Percentiles rank a stretch among this genome's conserved stretches.
Evolutionary conservation across 2,329 filamentous ascomycete species (phyloP).

Genomic region (Penicillium sp.): DNA sequence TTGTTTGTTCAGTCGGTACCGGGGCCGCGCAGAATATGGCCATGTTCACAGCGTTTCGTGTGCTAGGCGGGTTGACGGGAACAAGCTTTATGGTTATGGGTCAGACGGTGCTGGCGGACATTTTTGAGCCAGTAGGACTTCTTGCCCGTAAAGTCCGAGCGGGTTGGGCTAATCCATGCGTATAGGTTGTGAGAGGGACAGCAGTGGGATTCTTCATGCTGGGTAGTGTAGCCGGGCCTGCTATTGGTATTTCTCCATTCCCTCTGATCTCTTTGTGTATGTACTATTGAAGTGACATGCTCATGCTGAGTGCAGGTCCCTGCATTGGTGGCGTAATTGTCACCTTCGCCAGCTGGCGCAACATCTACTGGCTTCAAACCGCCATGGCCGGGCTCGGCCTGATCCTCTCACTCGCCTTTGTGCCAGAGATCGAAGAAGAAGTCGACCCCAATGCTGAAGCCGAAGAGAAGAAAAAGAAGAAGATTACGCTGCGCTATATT

Average conservation of each 20-base stretch:
- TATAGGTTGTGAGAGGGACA: conserved; percentile 46
- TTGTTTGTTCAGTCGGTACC: conserved; percentile 38
- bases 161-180: background rate
- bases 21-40: conserved; percentile 37
- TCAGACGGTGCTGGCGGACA: conserved; percentile 46
- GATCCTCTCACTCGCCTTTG: conserved; percentile 65
- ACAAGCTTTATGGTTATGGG: conserved; percentile 48
- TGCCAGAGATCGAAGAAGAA: conserved; percentile 65
- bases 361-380: conserved; percentile 79
- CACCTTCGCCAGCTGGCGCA: conserved; percentile 73
- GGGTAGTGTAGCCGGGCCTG: conserved; percentile 49
- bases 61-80: conserved; percentile 43
- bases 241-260: conserved; percentile 40
- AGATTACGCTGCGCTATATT: conserved; percentile 45
- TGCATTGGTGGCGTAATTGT: conserved; percentile 80
- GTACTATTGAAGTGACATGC: background rate
- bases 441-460: conserved; percentile 55
- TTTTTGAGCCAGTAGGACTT: conserved; percentile 41
- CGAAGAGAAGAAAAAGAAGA: conserved; percentile 6
- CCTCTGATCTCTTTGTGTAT: background rate
- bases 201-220: conserved; percentile 51
- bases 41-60: conserved; percentile 43
- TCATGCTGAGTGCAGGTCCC: conserved; percentile 30
- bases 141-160: background rate
- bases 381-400: conserved; percentile 67